Base-by-base conservation (phyloP, 2,329 filamentous ascomycete species). In the Phialophora verrucosa region DNA sequence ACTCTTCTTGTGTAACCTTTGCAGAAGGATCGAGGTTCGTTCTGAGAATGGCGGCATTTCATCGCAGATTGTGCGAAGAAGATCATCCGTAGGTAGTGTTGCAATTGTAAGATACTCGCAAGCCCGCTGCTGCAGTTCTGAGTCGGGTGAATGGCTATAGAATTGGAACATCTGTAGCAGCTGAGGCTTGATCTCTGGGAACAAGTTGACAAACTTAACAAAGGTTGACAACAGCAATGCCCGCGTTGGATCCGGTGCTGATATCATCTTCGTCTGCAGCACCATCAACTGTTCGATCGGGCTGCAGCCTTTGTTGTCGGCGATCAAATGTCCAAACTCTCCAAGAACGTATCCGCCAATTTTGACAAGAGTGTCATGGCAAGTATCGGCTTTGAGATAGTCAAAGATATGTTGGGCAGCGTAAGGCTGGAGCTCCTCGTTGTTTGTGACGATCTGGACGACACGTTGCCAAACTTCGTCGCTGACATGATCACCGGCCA, bases 1-100 rank as follows among this genome's bases (percentile, higher is more conserved):
- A 74, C 96, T 93, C 81, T 96, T 98, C 79, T 97, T 93, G 79
- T 99, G 94, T 58, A 99, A 84, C 65, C 95, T 87, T 47, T 94
- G 97, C 11, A 99, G 83, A 31, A 99, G 83, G 1, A 95, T 94
- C 4, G 95, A 98, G 65, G 96, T 90, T 67, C 96, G 85, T 78
- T 99, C 93, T 0, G 95, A 96, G 80, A 98, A 99, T 0, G 95
- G 93, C 2, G 95, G 95, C 96, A 99, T 99, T 78, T 99, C 95
- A 73, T 99, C 95, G 77, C 93, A 97, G 5, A 99, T 89, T 0
- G 95, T 98, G 59, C 95, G 88, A 12, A 99, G 83, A 6, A 99
- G 85, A 71, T 98, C 93, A 74, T 99, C 95, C 0, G 92, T 92
- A 0, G 92, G 91, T 76, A 96, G 85, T 38, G 87, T 93, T 20